Conservation (phyloP, 1,284 basidiomycete genomes). For the Ustilago trichophora region DNA sequence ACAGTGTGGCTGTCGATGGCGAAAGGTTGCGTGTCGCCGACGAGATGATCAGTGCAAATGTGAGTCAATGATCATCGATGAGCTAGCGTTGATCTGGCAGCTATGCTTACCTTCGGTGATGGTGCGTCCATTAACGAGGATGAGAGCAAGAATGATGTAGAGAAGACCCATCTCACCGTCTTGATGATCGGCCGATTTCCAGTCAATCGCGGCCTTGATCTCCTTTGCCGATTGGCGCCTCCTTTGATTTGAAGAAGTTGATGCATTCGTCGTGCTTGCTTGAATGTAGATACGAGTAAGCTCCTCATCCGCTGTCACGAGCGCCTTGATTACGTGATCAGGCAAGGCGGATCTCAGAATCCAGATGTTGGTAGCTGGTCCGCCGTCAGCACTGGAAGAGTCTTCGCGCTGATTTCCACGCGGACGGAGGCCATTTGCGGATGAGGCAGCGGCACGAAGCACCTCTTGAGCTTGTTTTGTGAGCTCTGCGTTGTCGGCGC, state of each 20-base stretch:
- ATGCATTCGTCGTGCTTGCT: background rate
- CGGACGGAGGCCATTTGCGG: conserved; percentile 28
- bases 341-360: conserved; percentile 25
- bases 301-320: conserved; percentile 9
- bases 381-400: conserved; percentile 11
- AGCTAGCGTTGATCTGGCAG: background rate
- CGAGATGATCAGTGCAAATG: background rate
- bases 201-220: conserved; percentile 29
- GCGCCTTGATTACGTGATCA: conserved; percentile 1
- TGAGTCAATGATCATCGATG: background rate
- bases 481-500: conserved; percentile 51
- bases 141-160: conserved; percentile 62
- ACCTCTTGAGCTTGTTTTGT: conserved; percentile 26
- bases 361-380: conserved; percentile 22
- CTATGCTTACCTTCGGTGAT: conserved; percentile 61
- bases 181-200: conserved; percentile 43
- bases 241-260: conserved; percentile 8
- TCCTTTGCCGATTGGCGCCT: background rate
- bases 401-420: conserved; percentile 6
- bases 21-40: too few relatives aligned
- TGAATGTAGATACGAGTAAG: conserved; percentile 18
- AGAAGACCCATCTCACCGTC: conserved; percentile 60
- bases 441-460: conserved; percentile 20
- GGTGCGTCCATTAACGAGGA: conserved; percentile 63
- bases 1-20: conserved; percentile 20